Base-by-base conservation (phyloP, 2,329 filamentous ascomycete species). In the Rosellinia necatrix region DNA sequence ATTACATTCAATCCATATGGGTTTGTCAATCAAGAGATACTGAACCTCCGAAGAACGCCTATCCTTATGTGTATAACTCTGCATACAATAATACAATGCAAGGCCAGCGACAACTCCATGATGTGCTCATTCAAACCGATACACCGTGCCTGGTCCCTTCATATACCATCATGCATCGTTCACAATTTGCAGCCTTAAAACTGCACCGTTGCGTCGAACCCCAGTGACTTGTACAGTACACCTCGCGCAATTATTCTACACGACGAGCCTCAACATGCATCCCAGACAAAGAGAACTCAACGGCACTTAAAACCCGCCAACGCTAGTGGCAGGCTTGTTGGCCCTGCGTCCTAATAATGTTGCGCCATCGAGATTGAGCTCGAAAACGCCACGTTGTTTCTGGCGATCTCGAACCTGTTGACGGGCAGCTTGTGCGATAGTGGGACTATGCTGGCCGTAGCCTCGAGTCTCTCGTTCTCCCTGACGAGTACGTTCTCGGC, bases 361-460 rank as follows among this genome's bases (percentile, higher is more conserved):
- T 1, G 94, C 90, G 53, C 94, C 94, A 63, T 96, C 91, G 32
- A 99, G 77, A 69, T 86, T 97, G 42, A 99, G 82, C 74, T 99
- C 94, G 64, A 99, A 99, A 0, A 89, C 86, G 27, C 91, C 92
- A 73, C 88, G 90, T 64, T 89, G 85, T 60, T 80, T 82, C 54
- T 85, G 82, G 27, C 83, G 79, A 40, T 87, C 85, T 35, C 80
- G 76, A 4, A 94, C 91, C 68, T 91, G 91, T 68, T 90, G 86
- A 66, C 89, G 88, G 3, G 91, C 92, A 0, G 92, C 92, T 0
- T 90, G 88, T 0, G 92, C 90, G 0, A 97, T 89, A 1, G 88
- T 81, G 0, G 92, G 84, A 49, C 89, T 93, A 69, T 97, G 93
- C 70, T 96, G 92, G 2, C 92, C 92, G 66, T 96, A 97, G 0